Percentiles rank a stretch among this genome's conserved stretches.
phyloP scores from a whole-genome alignment of 2,329 filamentous ascomycete genomes.

The Sporothrix mexicana region DNA sequence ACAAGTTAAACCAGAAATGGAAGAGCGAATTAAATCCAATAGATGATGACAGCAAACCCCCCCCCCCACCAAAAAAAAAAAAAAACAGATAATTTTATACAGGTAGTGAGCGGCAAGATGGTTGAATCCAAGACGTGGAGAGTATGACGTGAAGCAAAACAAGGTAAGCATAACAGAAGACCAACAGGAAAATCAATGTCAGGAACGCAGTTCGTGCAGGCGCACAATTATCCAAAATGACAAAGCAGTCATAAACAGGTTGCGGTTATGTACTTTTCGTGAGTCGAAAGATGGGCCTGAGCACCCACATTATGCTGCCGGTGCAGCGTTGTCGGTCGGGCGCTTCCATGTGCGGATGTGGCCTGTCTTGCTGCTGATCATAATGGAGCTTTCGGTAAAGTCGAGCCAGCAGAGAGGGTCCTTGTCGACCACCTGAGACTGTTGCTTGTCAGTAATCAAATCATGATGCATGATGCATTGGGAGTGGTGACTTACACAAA shows the following conservation, averaged over 20 bases:
- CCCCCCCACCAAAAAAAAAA: not conserved
- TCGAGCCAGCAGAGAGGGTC: constrained; percentile 88
- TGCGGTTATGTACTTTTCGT: not conserved
- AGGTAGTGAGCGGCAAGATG: constrained; percentile 13
- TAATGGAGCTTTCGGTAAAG: constrained; percentile 92
- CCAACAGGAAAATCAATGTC: not conserved
- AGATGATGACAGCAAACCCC: not conserved
- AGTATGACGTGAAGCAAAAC: not conserved
- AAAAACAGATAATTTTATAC: constrained; percentile 1
- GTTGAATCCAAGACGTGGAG: not conserved
- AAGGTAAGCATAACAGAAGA: not conserved
- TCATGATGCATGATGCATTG: no score
- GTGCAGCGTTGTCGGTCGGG: constrained; percentile 48
- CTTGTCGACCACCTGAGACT: constrained; percentile 82
- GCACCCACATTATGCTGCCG: constrained; percentile 31
- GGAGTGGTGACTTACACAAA: constrained; percentile 67
- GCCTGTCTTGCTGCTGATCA: constrained; percentile 92
- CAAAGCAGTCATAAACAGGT: not conserved
- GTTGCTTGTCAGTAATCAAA: constrained; percentile 27
- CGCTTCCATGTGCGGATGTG: constrained; percentile 53
- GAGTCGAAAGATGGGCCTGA: not conserved
- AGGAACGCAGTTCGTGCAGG: not conserved
- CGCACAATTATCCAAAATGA: not conserved
- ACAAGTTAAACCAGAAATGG: not conserved
- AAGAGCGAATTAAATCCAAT: not conserved